Conservation (phyloP, 371 early-diverging fungal genomes). For the Syncephalastrum monosporum region DNA sequence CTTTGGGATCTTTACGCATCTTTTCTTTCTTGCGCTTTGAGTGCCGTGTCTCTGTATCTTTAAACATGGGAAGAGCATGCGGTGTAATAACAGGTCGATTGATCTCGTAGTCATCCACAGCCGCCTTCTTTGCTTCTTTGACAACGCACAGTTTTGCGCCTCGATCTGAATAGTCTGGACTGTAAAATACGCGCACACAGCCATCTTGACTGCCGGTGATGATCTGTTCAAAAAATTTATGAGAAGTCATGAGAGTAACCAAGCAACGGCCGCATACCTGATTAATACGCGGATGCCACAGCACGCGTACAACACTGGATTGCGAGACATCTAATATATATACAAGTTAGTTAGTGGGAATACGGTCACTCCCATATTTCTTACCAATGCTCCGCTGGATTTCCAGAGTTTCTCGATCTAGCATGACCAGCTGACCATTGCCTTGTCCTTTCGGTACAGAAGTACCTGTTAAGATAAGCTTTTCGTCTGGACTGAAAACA, state of each 20-base stretch:
- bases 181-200: conserved; percentile 74
- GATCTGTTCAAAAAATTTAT: conserved; percentile 40
- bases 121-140: conserved; percentile 64
- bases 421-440: conserved; percentile 65
- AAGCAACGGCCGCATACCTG: conserved; percentile 52
- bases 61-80: conserved; percentile 86
- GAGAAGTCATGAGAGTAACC: background rate
- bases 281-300: conserved; percentile 89
- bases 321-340: conserved; percentile 40
- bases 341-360: background rate
- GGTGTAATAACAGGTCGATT: conserved; percentile 82
- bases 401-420: conserved; percentile 71
- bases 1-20: conserved; percentile 72
- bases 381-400: conserved; percentile 53
- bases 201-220: conserved; percentile 81
- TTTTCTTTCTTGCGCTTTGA: conserved; percentile 79
- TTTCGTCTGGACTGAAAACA: conserved; percentile 87
- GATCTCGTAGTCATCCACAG: conserved; percentile 67
- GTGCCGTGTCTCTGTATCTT: conserved; percentile 64
- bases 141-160: conserved; percentile 77
- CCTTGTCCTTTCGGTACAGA: conserved; percentile 72
- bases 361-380: background rate
- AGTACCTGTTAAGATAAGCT: conserved; percentile 68
- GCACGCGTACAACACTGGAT: conserved; percentile 72
- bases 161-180: conserved; percentile 64